Base-by-base conservation (phyloP, 2,329 filamentous ascomycete genomes). In the Elsinoe necatrix region DNA sequence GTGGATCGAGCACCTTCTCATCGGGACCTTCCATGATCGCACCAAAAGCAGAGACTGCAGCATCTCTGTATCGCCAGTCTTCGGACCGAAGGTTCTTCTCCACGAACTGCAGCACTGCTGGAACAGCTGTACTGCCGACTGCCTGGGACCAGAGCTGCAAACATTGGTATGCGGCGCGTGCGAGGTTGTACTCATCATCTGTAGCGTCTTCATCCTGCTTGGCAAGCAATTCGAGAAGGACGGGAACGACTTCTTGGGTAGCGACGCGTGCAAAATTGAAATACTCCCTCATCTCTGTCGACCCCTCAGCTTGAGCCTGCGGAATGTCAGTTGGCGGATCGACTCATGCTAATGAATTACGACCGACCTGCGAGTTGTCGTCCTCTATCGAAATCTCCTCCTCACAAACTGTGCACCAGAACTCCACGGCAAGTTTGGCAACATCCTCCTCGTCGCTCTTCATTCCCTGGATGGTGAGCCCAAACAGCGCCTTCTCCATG, bases 331-430 rank as follows among this genome's bases (percentile, higher is more conserved):
- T 37, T 29, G 16, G 12, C 3, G 31, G 29, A 8, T 25, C n/a
- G 18, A 8, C 1, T 11, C 20, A 12, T 4, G 18, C 29, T 25
- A 2, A 16, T 11, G 3, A 37, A 18, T 6, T 21, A 4, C 4
- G 20, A 55, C 52, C 14, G 37, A 87, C 84, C 73, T 87, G 84
- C 62, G 84, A 80, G 71, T 98, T 98, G 73, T 98, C 93, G 68
- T 98, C 93, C 69, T 98, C 93, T 66, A 98, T 97, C 62, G 86
- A 86, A 65, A 96, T 92, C 73, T 98, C 93, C 75, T 98, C 93
- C 72, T 98, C 93, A 72, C 93, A 98, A 50, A 98, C 93, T n/a
- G 93, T 96, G 78, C 92, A 97, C 93, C 93, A 98, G 77, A 98
- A 98, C 71, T 98, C 93, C 63, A 98, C 90, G 35, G 93, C 93